These are phyloP conservation scores for Fraxinus ornus DNA, from an alignment of 305 asterid species.

Conservation along the genomic window DNA sequence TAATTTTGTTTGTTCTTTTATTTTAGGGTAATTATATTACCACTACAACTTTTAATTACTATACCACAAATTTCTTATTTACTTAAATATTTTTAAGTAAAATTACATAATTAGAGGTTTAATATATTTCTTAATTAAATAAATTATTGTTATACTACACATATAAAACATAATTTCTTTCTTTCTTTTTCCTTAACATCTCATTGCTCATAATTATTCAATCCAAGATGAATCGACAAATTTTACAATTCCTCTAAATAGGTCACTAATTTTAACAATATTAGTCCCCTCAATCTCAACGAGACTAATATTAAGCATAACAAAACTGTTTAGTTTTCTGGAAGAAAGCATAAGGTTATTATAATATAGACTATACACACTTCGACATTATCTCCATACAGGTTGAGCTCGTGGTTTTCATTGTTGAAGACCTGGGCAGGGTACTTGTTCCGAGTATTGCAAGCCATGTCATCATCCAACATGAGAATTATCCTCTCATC, in stretches of 20 bases:
- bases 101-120: too few species aligned
- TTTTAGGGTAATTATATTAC: too few species aligned
- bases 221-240: not conserved
- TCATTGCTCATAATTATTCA: too few species aligned
- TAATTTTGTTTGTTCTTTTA: too few species aligned
- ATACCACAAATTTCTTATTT: too few species aligned
- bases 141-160: too few species aligned
- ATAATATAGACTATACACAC: constrained; percentile 34
- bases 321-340: not conserved
- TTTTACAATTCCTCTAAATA: constrained; percentile 9
- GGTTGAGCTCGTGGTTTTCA: constrained; percentile 86
- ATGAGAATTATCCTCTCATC: constrained; percentile 95
- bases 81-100: too few species aligned
- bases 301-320: constrained; percentile 4
- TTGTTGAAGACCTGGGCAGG: constrained; percentile 99
- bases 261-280: constrained; percentile 4
- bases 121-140: too few species aligned
- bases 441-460: constrained; percentile 94
- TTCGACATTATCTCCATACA: constrained; percentile 98
- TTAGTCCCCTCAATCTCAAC: not conserved
- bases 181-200: too few species aligned
- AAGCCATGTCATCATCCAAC: constrained; percentile 99
- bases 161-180: too few species aligned
- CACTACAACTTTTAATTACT: too few species aligned
- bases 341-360: constrained; percentile 4